phyloP scores from a whole-genome alignment of 805 yeast species.

The Barnettozyma vustinii region DNA sequence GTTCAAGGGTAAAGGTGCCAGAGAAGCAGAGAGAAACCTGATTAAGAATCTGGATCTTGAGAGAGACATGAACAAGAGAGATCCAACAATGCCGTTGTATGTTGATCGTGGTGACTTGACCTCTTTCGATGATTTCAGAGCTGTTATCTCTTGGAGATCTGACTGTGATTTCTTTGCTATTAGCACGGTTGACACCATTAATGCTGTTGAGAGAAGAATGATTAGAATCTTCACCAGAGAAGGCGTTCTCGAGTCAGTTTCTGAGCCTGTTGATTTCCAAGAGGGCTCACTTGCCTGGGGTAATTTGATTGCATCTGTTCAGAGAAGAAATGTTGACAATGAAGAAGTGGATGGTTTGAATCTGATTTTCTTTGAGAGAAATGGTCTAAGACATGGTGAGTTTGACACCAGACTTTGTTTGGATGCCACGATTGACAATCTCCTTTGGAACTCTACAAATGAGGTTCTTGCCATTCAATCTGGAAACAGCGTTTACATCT shows the following conservation, averaged over 20 bases:
- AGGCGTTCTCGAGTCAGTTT: constrained; percentile 72
- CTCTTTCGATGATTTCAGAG: constrained; percentile 42
- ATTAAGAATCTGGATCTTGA: constrained; percentile 55
- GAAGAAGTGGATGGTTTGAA: constrained; percentile 44
- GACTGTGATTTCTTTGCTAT: constrained; percentile 83
- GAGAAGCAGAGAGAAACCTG: constrained; percentile 62
- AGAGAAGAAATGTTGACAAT: constrained; percentile 40
- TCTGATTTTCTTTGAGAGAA: constrained; percentile 82
- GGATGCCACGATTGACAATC: constrained; percentile 38
- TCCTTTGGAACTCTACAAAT: constrained; percentile 79
- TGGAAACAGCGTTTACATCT: constrained; percentile 62
- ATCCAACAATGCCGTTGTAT: constrained; percentile 80
- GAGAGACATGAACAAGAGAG: constrained; percentile 62
- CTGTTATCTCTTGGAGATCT: constrained; percentile 85
- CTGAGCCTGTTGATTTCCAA: constrained; percentile 84
- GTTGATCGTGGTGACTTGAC: constrained; percentile 66
- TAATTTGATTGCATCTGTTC: constrained; percentile 75
- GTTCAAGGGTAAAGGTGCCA: constrained; percentile 90
- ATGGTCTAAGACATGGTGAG: constrained; percentile 88
- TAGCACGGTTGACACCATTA: constrained; percentile 45
- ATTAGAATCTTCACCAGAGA: constrained; percentile 78
- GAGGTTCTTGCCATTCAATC: constrained; percentile 72
- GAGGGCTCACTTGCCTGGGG: constrained; percentile 85
- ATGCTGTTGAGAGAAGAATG: constrained; percentile 53
- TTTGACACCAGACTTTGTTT: constrained; percentile 63